Evolutionary conservation across 2,329 filamentous ascomycete species (phyloP), one percentile per base, ranked within the genome.

Genomic region (Elsinoe australis): DNA sequence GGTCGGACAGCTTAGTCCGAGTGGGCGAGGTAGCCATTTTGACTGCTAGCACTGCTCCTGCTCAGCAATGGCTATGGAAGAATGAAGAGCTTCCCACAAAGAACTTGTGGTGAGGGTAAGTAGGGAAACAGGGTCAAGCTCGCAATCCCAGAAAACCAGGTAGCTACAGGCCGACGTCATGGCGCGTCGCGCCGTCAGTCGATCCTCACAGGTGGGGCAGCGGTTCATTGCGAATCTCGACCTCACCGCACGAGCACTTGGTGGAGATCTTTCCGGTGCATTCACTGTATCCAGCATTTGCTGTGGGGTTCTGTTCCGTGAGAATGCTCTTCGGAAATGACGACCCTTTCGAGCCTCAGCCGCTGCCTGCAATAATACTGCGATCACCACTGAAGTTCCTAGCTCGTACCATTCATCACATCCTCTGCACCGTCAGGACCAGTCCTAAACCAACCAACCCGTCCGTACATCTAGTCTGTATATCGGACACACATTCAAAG

Each of bases 401-500:
- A 60, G 14, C 57, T 72, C 35, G 65, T 54, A 54, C 68, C 56
- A 2, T 63, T 45, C 55, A 69, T 53, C 53, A 57, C 42, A 47
- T 83, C 39, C 67, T 90, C 49, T 75, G 83, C 28, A 70, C 72
- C 56, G 74, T 94, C 2, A 83, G 86, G 21, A 82, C 84, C 1
- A 64, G 72, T 8, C 79, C 85, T 1, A 70, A 64, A 2, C 69
- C 70, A 24, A 68, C 72, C 49, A 71, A 69, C 49, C 70, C 69
- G 1, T 68, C 77, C 5, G 78, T 95, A 60, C 80, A 81, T 51
- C 75, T 95, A 19, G 85, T 95, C 54, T 94, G 87, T 67, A 79
- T 95, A 54, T 90, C 87, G 7, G 90, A 95, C 67, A 95, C 90
- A 0, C 90, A 95, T 67, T 79, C 78, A 68, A 78, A 5, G 57